Conservation (phyloP, 148 eudicot species). For the Oxyria digyna region DNA sequence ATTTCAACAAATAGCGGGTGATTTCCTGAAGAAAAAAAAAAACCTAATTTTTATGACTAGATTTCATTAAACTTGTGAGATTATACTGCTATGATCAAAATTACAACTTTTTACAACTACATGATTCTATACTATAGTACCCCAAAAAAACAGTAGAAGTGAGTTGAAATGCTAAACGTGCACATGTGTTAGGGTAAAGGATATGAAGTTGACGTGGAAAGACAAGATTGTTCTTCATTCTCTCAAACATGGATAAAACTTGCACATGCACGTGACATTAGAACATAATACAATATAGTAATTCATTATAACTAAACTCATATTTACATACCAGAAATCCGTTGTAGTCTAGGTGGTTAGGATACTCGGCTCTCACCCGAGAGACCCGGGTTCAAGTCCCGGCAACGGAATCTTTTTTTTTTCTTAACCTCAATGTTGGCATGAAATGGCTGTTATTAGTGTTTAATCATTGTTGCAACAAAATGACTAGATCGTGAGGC, state of each 20-base stretch:
- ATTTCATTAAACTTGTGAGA: too few species aligned
- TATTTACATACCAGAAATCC: conserved; percentile 32
- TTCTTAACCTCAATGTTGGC: too few species aligned
- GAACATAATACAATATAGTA: too few species aligned
- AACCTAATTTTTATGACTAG: too few species aligned
- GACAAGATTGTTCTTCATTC: not conserved
- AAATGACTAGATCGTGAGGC: too few species aligned
- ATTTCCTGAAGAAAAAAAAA: too few species aligned
- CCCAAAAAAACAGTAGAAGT: not conserved
- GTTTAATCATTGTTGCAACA: too few species aligned
- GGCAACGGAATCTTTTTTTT: conserved; percentile 53
- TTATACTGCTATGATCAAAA: too few species aligned
- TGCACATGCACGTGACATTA: not conserved
- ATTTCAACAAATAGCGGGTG: too few species aligned
- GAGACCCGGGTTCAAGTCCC: conserved; percentile 99
- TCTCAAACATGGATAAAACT: not conserved
- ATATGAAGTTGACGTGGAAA: conserved; percentile 1
- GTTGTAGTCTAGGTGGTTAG: conserved; percentile 96
- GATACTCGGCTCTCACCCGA: conserved; percentile 99
- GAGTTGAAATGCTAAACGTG: not conserved
- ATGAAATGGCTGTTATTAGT: too few species aligned
- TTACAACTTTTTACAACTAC: not conserved
- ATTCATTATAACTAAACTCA: too few species aligned
- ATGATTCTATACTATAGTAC: not conserved
- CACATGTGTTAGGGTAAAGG: not conserved